phyloP scores from a whole-genome alignment of 768 basidiomycete species.

The Leccinum rimulosum region DNA sequence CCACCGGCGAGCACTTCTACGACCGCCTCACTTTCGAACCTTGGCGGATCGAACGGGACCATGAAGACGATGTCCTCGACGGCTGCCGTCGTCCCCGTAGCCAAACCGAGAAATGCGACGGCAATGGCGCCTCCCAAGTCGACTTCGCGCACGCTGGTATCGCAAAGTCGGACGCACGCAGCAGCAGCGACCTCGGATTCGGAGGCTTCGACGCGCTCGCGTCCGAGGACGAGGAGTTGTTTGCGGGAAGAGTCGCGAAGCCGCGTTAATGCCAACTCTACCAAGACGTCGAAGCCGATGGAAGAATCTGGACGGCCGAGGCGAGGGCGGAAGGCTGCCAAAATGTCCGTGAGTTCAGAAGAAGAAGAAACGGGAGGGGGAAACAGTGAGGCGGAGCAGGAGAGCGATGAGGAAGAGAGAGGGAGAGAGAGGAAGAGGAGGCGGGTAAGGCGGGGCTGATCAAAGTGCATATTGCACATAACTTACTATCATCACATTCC shows the following conservation, averaged over 20 bases:
- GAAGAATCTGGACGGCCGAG: conserved; percentile 3
- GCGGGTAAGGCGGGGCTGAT: conserved; percentile 16
- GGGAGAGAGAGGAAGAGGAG: conserved; percentile 32
- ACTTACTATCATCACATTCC: too few species aligned
- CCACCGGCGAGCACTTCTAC: conserved; percentile 9
- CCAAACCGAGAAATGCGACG: neutral
- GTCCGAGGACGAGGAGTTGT: conserved; percentile 24
- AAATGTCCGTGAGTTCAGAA: conserved; percentile 7
- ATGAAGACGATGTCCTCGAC: neutral
- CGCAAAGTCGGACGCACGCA: conserved; percentile 16
- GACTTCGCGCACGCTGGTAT: conserved; percentile 19
- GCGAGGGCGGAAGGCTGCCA: neutral
- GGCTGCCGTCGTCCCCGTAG: neutral
- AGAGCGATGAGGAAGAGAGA: conserved; percentile 13
- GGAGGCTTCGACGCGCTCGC: conserved; percentile 17
- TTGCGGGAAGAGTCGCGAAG: conserved; percentile 22
- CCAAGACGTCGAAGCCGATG: conserved; percentile 7
- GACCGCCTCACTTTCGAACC: neutral
- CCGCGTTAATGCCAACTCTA: conserved; percentile 6
- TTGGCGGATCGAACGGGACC: neutral
- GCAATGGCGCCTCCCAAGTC: conserved; percentile 12
- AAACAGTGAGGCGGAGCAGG: conserved; percentile 3
- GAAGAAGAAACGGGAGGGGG: conserved; percentile 8
- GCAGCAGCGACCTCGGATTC: conserved; percentile 19
- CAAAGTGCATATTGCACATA: too few species aligned